These are phyloP conservation scores for Trypanosomatidae sp. DNA, from an alignment of 208 protist species.

Conservation along the genomic window DNA sequence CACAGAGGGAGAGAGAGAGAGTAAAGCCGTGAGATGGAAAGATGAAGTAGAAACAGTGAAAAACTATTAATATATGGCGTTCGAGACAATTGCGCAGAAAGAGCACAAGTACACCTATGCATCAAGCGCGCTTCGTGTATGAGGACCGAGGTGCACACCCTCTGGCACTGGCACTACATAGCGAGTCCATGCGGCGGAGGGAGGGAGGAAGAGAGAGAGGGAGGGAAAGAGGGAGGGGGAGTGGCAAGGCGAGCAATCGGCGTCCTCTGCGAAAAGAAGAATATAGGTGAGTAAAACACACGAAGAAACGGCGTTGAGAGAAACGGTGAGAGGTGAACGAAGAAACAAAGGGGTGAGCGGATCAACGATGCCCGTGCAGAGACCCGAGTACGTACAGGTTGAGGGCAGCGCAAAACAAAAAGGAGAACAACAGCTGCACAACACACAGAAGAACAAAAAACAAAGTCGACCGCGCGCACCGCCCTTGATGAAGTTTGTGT, in stretches of 20 bases:
- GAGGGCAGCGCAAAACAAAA: neutral
- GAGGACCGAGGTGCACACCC: neutral
- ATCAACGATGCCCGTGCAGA: neutral
- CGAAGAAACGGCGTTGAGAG: neutral
- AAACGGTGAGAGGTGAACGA: neutral
- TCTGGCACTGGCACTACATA: neutral
- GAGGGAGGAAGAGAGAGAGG: neutral
- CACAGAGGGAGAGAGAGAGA: constrained; percentile 8
- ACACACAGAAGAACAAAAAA: constrained; percentile 8
- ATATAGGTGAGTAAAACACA: constrained; percentile 5
- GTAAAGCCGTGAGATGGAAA: no score
- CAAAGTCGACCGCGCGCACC: neutral
- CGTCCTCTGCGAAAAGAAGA: neutral
- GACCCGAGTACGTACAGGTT: constrained; percentile 12
- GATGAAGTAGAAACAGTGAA: neutral
- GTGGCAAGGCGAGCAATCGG: neutral
- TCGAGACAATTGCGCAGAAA: neutral
- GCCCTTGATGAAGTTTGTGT: neutral
- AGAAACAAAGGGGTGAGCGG: neutral
- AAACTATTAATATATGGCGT: neutral
- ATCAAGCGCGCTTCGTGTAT: neutral
- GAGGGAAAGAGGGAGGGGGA: neutral
- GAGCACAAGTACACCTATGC: neutral
- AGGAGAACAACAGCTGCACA: neutral
- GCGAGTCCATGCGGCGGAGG: neutral